Percentiles rank a stretch among this genome's conserved stretches.
These are phyloP conservation scores for Lasiodiplodia sp. DNA, from an alignment of 2,329 filamentous ascomycete genomes.

Conservation along the genomic window DNA sequence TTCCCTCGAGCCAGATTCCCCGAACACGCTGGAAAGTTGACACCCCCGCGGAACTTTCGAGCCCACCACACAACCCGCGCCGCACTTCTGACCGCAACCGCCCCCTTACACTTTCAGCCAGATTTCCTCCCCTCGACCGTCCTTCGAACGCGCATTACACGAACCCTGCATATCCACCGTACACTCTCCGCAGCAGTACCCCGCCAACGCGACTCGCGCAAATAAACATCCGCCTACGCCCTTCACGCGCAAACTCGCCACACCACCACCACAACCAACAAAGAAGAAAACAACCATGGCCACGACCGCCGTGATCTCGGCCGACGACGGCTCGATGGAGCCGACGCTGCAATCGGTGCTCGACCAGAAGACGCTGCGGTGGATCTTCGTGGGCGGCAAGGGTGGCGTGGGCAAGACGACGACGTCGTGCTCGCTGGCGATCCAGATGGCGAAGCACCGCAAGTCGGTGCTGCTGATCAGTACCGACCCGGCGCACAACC, in stretches of 20 bases:
- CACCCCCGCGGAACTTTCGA: not conserved
- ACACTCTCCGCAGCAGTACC: not conserved
- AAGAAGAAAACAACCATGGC: conserved; percentile 42
- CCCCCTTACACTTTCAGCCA: not conserved
- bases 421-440: conserved; percentile 97
- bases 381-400: conserved; percentile 99
- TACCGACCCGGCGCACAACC: conserved; percentile 96
- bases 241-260: not conserved
- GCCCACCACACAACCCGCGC: not conserved
- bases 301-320: conserved; percentile 43
- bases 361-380: conserved; percentile 92
- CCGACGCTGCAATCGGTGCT: conserved; percentile 93
- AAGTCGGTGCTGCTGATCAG: conserved; percentile 97
- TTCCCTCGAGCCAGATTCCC: conserved; percentile 3
- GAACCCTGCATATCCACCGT: not conserved
- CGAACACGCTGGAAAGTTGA: conserved; percentile 28
- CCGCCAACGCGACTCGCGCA: not conserved
- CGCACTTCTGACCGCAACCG: not conserved
- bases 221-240: not conserved
- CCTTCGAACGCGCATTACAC: not conserved
- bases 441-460: conserved; percentile 93
- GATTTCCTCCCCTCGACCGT: not conserved
- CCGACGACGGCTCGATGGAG: conserved; percentile 81
- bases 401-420: conserved; percentile 99
- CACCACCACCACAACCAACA: not conserved